Base-by-base conservation (phyloP, 257 asterid genomes). In the Striga asiatica region DNA sequence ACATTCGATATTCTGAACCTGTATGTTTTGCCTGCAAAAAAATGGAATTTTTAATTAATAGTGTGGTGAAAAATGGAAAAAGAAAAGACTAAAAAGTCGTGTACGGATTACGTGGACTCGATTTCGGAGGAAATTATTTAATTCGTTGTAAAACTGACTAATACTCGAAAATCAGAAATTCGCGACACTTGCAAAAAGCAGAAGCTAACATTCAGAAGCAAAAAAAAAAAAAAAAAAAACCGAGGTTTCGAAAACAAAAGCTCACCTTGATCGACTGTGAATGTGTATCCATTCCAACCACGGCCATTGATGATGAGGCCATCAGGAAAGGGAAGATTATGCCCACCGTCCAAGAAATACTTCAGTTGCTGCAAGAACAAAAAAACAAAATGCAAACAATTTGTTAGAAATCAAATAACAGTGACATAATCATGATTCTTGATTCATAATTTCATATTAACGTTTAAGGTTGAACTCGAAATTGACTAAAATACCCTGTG, bases 1-100 rank as follows among this genome's bases (percentile, higher is more conserved):
- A 92, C 97, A 61, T 92, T 92, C 3, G 95, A 77, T 74, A 92
- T 79, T 68, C 99, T 82, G 62, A 88, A 84, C 69, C 97, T 79
- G 74, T 92, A 92, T 19, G 99, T 92, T 56, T 76, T 79, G 2
- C 95, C 96, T 91, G 82, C 66, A 68, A 8, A 18, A 50, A n/a
- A n/a, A 39, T 12, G 13, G 51, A 55, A 21, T 28, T 9, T 1
- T 11, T 10, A 50, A 22, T 32, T n/a, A n/a, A n/a, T n/a, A 17
- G 48, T 14, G 32, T 50, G 42, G 32, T 14, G 24, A 41, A 54
- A 39, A 58, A 28, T n/a, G n/a, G 9, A 22, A 34, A 41, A 54
- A 39, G 50, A 28, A 8, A 19, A 34, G 35, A 14, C 54, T 0
- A 25, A 10, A 52, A 41, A 42, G n/a, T 10, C 6, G 17, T 18